Base-by-base conservation (phyloP, 2,329 filamentous ascomycete genomes). In the Neophaeococcomyces mojaviensis region DNA sequence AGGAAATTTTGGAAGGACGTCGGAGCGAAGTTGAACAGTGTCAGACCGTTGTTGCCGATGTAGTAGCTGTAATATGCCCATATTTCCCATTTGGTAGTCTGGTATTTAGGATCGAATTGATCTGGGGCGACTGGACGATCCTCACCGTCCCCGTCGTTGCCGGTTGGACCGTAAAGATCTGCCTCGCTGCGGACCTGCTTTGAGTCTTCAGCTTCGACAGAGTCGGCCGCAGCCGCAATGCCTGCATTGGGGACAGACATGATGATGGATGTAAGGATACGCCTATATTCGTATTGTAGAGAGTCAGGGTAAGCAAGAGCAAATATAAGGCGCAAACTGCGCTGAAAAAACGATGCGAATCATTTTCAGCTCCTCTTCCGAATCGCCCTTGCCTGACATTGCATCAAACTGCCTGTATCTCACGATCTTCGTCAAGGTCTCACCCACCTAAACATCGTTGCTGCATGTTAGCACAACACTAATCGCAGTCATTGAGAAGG, bases 1-100 rank as follows among this genome's bases (percentile, higher is more conserved):
- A 84, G 66, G 7, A 84, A 63, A 54, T 82, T 82, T 55, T 84
- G 80, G 47, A 82, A 81, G 15, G 77, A 76, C 2, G 78, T 81
- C 1, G 78, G 78, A 2, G 72, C 79, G 58, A 81, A 82, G 58
- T 80, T 82, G 72, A 81, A 82, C 40, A 76, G 67, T 7, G 72
- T 72, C 50, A 72, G 71, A 4, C 80, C 80, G 60, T 84, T 84
- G 58, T 81, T 77, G 38, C 81, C 81, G 42, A 83, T 73, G 58
- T 84, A 84, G 62, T 83, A 83, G 61, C 64, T 61, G 59, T 77
- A 78, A 58, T 77, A 78, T 34, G 72, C 66, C 73, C 73, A 81
- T 7, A 79, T 73, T 57, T 81, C 77, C 59, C 59, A 65, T 47
- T 63, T 68, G 2, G 71, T 67, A 1, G 77, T 78, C 53, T 71